Base-by-base conservation (phyloP, 441 rosid genomes). In the Rhodomyrtus psidioides region DNA sequence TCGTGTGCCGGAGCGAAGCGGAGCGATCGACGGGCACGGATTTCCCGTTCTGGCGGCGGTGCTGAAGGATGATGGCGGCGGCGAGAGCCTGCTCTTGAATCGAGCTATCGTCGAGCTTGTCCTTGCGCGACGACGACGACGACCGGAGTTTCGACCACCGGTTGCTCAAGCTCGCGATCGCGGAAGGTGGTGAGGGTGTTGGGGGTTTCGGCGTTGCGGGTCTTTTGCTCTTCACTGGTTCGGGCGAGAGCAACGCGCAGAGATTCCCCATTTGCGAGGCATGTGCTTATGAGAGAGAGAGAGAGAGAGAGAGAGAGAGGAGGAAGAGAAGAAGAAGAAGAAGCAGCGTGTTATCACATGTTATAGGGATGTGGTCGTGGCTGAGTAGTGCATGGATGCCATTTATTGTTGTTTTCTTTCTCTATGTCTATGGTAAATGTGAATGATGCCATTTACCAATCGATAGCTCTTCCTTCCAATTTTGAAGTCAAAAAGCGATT, bases 41-140 rank as follows among this genome's bases (percentile, higher is more conserved):
- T 23, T 86, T 92, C 1, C 7, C 91, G 28, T 88, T 88, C 49
- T 88, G 93, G 90, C 92, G 95, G 57, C 92, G 94, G 58, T 94
- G 99, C 83, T 92, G 88, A 89, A 91, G 92, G 87, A 94, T 90
- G 89, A 94, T 90, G 27, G 97, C 98, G 51, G 96, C 96, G 42
- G 97, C 96, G 59, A 94, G 86, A 85, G 98, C 97, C 84, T 95
- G 96, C 85, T 97, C 96, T 70, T 89, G 94, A 88, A 93, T 87
- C 86, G 92, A 56, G 49, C 94, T 88, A 84, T 95, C 98, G 5
- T 92, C 93, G 60, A 90, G 88, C 82, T 91, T 93, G 88, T 91
- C 95, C 62, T 93, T 95, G 21, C 76, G 79, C 79, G 79, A 9
- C 51, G 79, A 91, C 16, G 94, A 90, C 82, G 98, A 94, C 87